These are phyloP conservation scores for Phytophthora colocasiae DNA, from an alignment of 352 stramenopile genomes.

Conservation along the genomic window DNA sequence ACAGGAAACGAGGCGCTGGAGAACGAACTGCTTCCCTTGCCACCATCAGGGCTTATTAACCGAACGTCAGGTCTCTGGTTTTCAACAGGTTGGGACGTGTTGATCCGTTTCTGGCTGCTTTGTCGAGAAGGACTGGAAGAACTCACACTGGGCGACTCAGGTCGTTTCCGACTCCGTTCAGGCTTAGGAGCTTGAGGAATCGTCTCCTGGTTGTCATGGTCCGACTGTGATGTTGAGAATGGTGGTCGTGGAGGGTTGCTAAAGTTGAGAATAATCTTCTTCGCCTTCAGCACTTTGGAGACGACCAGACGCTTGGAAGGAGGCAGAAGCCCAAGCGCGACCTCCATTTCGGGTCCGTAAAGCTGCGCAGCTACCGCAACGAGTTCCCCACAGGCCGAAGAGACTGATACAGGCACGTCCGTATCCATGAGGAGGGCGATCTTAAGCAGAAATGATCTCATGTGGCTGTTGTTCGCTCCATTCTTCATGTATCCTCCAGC, in stretches of 20 bases:
- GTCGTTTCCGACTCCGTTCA: slow-evolving; percentile 58
- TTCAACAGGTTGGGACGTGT: slow-evolving; percentile 27
- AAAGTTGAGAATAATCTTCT: slow-evolving; percentile 61
- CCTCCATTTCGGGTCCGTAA: slow-evolving; percentile 65
- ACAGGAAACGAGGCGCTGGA: slow-evolving; percentile 13
- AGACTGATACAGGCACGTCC: slow-evolving; percentile 67
- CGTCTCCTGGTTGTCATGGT: slow-evolving; percentile 31
- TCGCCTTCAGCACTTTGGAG: slow-evolving; percentile 59
- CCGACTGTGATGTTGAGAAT: slow-evolving; percentile 16
- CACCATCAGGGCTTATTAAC: neutral
- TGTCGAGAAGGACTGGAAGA: slow-evolving; percentile 44
- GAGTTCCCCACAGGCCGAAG: slow-evolving; percentile 64
- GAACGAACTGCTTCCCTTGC: slow-evolving; percentile 1
- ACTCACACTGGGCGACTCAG: slow-evolving; percentile 53
- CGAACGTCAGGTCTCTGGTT: neutral
- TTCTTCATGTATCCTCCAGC: slow-evolving; percentile 69
- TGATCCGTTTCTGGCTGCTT: slow-evolving; percentile 56
- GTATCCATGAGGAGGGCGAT: slow-evolving; percentile 70
- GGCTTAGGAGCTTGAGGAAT: slow-evolving; percentile 6
- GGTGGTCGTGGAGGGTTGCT: slow-evolving; percentile 18
- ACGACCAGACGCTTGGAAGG: slow-evolving; percentile 64
- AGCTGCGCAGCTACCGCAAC: slow-evolving; percentile 53
- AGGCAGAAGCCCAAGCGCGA: slow-evolving; percentile 55
- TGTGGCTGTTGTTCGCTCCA: slow-evolving; percentile 66
- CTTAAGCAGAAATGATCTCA: slow-evolving; percentile 76